phyloP scores from a whole-genome alignment of 192 early-diverging fungal genomes.

The Globomyces pollinis-pini region DNA sequence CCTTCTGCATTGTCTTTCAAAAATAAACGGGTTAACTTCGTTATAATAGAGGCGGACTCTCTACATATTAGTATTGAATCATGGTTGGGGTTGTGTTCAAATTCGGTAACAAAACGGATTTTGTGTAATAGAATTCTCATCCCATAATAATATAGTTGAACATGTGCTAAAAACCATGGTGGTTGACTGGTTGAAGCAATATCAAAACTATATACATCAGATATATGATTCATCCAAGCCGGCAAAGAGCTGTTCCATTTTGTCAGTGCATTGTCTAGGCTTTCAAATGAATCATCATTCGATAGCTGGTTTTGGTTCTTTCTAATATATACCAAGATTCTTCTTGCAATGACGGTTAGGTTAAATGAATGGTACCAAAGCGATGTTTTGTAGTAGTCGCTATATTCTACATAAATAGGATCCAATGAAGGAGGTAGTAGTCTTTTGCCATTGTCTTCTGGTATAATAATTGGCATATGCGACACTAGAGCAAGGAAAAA shows the following conservation, averaged over 20 bases:
- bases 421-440: too few relatives aligned
- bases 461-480: too few relatives aligned
- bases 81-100: not conserved
- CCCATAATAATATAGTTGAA: not conserved
- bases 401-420: too few relatives aligned
- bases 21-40: not conserved
- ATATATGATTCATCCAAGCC: not conserved
- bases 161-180: conserved; percentile 8
- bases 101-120: not conserved
- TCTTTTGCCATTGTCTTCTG: too few relatives aligned
- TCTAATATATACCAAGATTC: too few relatives aligned
- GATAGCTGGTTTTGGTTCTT: too few relatives aligned
- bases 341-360: too few relatives aligned
- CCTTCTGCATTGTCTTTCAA: not conserved
- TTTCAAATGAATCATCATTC: too few relatives aligned
- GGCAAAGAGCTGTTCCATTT: not conserved
- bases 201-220: not conserved
- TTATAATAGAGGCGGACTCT: not conserved
- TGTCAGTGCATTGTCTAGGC: too few relatives aligned
- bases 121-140: not conserved
- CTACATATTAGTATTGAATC: not conserved
- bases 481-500: too few relatives aligned
- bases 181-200: not conserved
- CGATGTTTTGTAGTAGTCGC: too few relatives aligned
- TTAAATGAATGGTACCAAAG: too few relatives aligned